These are phyloP conservation scores for Bremia lactucae DNA, from an alignment of 352 stramenopile species.

Conservation along the genomic window DNA sequence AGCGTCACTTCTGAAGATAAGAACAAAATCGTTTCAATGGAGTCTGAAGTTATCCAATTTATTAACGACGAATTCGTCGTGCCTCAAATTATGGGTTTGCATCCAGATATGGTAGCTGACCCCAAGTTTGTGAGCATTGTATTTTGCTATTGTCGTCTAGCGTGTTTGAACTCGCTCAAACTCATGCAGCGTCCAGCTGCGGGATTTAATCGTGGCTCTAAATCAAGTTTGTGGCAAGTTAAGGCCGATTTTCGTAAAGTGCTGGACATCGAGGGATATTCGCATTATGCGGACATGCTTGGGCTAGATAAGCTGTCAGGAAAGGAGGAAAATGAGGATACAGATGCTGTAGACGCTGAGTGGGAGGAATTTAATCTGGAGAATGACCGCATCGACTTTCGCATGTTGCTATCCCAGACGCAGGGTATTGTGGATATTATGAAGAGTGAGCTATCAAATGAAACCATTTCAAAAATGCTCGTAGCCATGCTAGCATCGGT, in stretches of 20 bases:
- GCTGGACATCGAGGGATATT: conserved; percentile 63
- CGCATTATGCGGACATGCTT: conserved; percentile 67
- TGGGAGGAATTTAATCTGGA: conserved; percentile 82
- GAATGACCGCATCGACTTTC: conserved; percentile 81
- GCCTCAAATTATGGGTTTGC: conserved; percentile 66
- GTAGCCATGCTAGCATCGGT: conserved; percentile 75
- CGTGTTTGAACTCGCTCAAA: conserved; percentile 77
- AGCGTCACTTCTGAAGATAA: background rate
- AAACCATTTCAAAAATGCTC: conserved; percentile 79
- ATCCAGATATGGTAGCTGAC: conserved; percentile 63
- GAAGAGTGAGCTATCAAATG: conserved; percentile 48
- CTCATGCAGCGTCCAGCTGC: conserved; percentile 46
- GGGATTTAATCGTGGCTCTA: conserved; percentile 38
- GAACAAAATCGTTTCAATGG: background rate
- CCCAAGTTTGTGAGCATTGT: conserved; percentile 69
- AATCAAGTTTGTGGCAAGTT: conserved; percentile 73
- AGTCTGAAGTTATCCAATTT: background rate
- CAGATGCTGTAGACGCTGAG: conserved; percentile 57
- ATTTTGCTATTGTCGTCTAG: conserved; percentile 71
- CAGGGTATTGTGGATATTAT: conserved; percentile 53
- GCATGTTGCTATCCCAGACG: conserved; percentile 59
- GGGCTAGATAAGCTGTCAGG: conserved; percentile 33
- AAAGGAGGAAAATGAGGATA: conserved; percentile 14
- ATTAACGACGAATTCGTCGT: conserved; percentile 30
- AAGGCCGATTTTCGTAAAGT: conserved; percentile 77